These are phyloP conservation scores for Croton laevigatus DNA, from an alignment of 441 rosid genomes.

Conservation along the genomic window DNA sequence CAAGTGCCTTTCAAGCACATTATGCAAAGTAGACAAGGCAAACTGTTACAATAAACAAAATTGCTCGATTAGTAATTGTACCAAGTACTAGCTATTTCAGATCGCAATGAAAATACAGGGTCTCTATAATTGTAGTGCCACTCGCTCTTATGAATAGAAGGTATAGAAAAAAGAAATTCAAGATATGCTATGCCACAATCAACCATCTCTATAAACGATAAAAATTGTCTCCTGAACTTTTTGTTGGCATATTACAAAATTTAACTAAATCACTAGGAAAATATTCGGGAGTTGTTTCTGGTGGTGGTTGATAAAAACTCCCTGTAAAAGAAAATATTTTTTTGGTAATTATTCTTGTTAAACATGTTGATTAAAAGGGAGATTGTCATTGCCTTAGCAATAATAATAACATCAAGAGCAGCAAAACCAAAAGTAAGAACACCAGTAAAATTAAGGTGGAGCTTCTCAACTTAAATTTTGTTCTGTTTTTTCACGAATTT, in stretches of 20 bases:
- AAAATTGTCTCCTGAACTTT: no score
- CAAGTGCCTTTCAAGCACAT: constrained; percentile 89
- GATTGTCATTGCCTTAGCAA: no score
- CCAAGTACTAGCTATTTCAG: neutral
- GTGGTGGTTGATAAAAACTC: neutral
- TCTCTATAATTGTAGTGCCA: neutral
- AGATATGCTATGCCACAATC: neutral
- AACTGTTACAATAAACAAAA: constrained; percentile 41
- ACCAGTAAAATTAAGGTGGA: no score
- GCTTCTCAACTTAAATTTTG: no score
- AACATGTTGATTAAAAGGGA: no score
- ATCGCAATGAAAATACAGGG: neutral
- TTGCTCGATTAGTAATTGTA: neutral
- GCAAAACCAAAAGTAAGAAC: no score
- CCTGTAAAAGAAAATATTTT: neutral
- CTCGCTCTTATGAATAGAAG: neutral
- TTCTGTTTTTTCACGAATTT: no score
- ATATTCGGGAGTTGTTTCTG: neutral
- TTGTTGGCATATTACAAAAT: no score
- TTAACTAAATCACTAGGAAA: no score
- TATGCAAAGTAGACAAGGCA: constrained; percentile 82
- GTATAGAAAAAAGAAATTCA: neutral
- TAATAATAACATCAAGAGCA: no score
- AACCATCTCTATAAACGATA: constrained; percentile 1
- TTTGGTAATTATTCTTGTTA: neutral